Evolutionary conservation across 2,329 filamentous ascomycete species (phyloP).

Genomic region (Neurospora sp.): DNA sequence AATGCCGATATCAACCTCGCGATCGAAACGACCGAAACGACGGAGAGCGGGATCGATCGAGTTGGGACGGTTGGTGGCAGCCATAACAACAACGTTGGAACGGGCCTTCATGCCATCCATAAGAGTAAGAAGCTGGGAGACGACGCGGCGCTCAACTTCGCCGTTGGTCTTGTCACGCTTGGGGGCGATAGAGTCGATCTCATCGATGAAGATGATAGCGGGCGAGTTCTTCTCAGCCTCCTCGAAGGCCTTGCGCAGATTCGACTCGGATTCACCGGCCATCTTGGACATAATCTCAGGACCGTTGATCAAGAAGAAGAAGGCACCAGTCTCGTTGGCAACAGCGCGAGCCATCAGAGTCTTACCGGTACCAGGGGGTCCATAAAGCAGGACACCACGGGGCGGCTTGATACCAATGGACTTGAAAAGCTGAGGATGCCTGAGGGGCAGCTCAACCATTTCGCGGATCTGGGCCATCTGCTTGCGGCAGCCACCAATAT

Average conservation of each 20-base stretch:
- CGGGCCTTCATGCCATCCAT: slow-evolving; percentile 99
- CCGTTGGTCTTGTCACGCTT: slow-evolving; percentile 99
- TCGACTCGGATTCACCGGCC: slow-evolving; percentile 98
- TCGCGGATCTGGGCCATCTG: slow-evolving; percentile 99
- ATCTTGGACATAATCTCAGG: slow-evolving; percentile 99
- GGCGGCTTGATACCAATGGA: slow-evolving; percentile 99
- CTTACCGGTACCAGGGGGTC: slow-evolving; percentile 98
- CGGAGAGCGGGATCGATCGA: slow-evolving; percentile 96
- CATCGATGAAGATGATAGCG: slow-evolving; percentile 98
- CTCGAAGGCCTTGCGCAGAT: slow-evolving; percentile 97
- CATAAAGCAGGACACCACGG: slow-evolving; percentile 92
- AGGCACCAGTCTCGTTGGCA: slow-evolving; percentile 96
- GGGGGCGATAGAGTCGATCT: slow-evolving; percentile 97
- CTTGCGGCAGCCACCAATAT: slow-evolving; percentile 98
- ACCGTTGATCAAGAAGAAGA: slow-evolving; percentile 99
- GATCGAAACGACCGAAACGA: slow-evolving; percentile 97
- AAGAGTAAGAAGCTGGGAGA: slow-evolving; percentile 87
- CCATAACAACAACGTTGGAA: slow-evolving; percentile 98
- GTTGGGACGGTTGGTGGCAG: slow-evolving; percentile 96
- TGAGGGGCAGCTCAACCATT: slow-evolving; percentile 91
- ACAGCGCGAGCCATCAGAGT: slow-evolving; percentile 98
- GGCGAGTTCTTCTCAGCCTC: slow-evolving; percentile 99
- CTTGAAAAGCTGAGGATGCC: slow-evolving; percentile 98
- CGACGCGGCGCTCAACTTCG: slow-evolving; percentile 95
- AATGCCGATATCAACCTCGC: slow-evolving; percentile 96